A percentile compares a stretch with the other conserved stretches of the same genome.
Conservation (phyloP, 257 asterid species). For the Salvia splendens region DNA sequence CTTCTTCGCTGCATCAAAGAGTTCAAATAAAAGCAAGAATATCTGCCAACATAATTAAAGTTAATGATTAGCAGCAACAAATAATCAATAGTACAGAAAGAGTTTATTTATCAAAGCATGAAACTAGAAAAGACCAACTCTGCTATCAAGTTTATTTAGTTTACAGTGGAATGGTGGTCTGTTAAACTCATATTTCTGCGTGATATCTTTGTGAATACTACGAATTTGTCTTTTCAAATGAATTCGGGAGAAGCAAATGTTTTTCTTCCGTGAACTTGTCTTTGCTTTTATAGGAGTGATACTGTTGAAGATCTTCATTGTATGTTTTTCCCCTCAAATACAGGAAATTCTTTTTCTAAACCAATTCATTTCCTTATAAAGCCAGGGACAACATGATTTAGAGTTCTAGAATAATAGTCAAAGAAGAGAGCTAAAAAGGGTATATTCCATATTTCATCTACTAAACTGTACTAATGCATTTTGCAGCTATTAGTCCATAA, state of each 20-base stretch:
- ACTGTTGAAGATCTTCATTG: not conserved
- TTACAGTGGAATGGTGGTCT: not conserved
- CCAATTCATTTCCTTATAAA: no score
- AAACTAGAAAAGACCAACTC: constrained; percentile 36
- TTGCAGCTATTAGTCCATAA: not conserved
- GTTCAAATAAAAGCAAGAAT: no score
- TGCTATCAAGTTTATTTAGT: constrained; percentile 16
- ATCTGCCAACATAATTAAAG: no score
- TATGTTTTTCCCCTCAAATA: not conserved
- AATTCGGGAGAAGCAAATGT: no score
- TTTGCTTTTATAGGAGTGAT: not conserved
- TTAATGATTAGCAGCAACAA: no score
- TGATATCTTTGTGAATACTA: not conserved
- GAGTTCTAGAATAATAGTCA: constrained; percentile 8
- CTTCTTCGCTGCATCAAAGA: no score
- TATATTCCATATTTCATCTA: constrained; percentile 27
- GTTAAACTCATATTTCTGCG: not conserved
- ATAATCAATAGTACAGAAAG: no score
- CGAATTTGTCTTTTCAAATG: not conserved
- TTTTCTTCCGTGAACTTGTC: not conserved
- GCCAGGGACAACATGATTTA: not conserved
- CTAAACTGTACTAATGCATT: not conserved
- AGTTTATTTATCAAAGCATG: no score
- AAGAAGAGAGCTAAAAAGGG: constrained; percentile 65
- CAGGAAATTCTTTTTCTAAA: not conserved